Evolutionary conservation across 2,329 filamentous ascomycete species (phyloP).

Genomic region (Colletotrichum caudatum): DNA sequence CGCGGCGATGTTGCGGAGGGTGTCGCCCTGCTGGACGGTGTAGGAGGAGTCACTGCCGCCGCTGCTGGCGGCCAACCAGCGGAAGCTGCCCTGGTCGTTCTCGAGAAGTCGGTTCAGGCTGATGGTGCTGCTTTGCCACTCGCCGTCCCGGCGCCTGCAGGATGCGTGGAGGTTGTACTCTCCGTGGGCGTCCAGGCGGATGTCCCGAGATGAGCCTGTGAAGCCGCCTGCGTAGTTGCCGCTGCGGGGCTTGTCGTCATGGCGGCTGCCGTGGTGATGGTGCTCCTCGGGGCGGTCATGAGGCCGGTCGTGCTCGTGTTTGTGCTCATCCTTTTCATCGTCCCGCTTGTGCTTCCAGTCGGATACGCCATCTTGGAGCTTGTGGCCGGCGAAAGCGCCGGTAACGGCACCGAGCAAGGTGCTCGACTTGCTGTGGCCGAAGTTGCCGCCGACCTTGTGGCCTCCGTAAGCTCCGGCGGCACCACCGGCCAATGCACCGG

Average conservation of each 20-base stretch:
- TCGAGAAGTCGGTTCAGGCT: constrained; percentile 52
- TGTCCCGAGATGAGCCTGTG: constrained; percentile 51
- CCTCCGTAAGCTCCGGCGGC: constrained; percentile 56
- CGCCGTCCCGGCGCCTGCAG: constrained; percentile 51
- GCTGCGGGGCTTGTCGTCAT: constrained; percentile 43
- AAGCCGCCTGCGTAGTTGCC: constrained; percentile 48
- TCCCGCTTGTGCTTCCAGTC: constrained; percentile 56
- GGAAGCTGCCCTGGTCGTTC: constrained; percentile 54
- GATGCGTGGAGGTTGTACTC: constrained; percentile 52
- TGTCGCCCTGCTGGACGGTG: constrained; percentile 57
- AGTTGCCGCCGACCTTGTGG: constrained; percentile 55
- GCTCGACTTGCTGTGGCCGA: constrained; percentile 53
- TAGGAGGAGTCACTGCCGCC: constrained; percentile 45
- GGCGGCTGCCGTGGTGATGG: constrained; percentile 26
- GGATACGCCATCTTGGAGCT: constrained; percentile 54
- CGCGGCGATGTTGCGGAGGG: constrained; percentile 54
- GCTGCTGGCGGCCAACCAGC: constrained; percentile 47
- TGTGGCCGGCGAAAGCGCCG: constrained; percentile 57
- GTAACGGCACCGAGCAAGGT: constrained; percentile 55
- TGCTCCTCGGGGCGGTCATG: constrained; percentile 37
- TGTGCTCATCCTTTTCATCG: constrained; percentile 51
- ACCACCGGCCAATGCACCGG: constrained; percentile 56
- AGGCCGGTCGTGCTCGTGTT: constrained; percentile 37
- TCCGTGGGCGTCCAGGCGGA: constrained; percentile 50
- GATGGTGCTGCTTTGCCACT: constrained; percentile 50